These are phyloP conservation scores for Rhodotorula sp. DNA, from an alignment of 1,284 basidiomycete species.

Conservation along the genomic window DNA sequence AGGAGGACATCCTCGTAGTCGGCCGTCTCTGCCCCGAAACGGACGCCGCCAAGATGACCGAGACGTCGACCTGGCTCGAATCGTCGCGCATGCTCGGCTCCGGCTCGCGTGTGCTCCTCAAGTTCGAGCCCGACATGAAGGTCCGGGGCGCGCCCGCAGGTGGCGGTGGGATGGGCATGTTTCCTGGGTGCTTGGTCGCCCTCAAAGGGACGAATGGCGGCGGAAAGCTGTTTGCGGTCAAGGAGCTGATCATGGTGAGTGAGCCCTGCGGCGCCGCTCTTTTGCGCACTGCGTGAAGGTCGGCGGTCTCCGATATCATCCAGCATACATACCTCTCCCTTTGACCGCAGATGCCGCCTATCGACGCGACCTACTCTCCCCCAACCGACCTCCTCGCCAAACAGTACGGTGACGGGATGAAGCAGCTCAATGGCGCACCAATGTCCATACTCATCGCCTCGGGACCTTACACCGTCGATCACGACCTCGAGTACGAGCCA, in stretches of 20 bases:
- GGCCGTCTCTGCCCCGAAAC: constrained; percentile 77
- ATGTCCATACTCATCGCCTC: constrained; percentile 70
- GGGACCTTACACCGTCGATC: constrained; percentile 79
- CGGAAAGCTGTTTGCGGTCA: constrained; percentile 78
- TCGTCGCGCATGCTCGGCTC: constrained; percentile 67
- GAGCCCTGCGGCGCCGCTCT: neutral
- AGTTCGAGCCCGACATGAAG: constrained; percentile 67
- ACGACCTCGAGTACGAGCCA: constrained; percentile 72
- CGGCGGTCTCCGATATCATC: neutral
- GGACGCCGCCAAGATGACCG: constrained; percentile 66
- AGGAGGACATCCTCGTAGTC: constrained; percentile 75
- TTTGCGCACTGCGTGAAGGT: neutral
- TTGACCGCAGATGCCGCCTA: constrained; percentile 52
- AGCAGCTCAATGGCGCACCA: constrained; percentile 53
- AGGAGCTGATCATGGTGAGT: constrained; percentile 75
- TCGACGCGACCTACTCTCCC: constrained; percentile 49
- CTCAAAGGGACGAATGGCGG: constrained; percentile 90
- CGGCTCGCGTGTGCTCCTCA: constrained; percentile 64
- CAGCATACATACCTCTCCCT: neutral
- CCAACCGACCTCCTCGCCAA: constrained; percentile 48
- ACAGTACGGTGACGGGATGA: constrained; percentile 46
- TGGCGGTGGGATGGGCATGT: constrained; percentile 72
- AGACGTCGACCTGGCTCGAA: constrained; percentile 73
- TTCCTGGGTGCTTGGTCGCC: constrained; percentile 85
- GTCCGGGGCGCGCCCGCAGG: constrained; percentile 65